Percentiles rank a stretch among this genome's conserved stretches.
phyloP scores from a whole-genome alignment of 257 asterid genomes.

The Salvia rosmarinus region DNA sequence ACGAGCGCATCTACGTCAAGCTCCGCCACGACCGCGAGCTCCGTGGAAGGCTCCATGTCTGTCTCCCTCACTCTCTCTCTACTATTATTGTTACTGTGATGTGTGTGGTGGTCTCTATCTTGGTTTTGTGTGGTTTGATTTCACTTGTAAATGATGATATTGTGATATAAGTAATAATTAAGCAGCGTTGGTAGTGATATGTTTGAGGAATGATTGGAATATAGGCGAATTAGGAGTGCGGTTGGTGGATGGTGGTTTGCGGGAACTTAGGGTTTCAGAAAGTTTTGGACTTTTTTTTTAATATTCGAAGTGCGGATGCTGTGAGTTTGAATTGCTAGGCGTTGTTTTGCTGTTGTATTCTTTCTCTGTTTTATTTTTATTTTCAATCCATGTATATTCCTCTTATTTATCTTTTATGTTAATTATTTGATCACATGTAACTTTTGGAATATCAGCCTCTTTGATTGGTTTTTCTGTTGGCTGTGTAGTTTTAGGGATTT shows the following conservation, averaged over 20 bases:
- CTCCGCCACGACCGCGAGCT: slow-evolving; percentile 98
- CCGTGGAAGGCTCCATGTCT: slow-evolving; percentile 94
- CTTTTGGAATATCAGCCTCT: neutral
- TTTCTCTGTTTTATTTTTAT: neutral
- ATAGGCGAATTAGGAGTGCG: slow-evolving; percentile 28
- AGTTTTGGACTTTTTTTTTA: neutral
- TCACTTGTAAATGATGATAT: neutral
- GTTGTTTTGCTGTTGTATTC: neutral
- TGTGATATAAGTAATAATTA: slow-evolving; percentile 7
- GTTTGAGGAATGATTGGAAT: slow-evolving; percentile 13
- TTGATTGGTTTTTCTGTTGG: neutral
- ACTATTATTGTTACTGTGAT: neutral
- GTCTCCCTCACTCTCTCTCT: neutral
- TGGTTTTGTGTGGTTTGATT: neutral
- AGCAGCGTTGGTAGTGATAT: neutral
- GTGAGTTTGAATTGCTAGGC: neutral
- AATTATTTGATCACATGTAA: neutral
- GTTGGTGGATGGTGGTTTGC: slow-evolving; percentile 26
- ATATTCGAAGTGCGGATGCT: neutral
- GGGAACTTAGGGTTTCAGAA: slow-evolving; percentile 40
- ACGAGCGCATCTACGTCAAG: slow-evolving; percentile 97
- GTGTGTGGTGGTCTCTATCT: neutral
- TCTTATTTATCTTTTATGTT: neutral
- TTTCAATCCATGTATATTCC: neutral
- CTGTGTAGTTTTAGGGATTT: neutral